Conservation (phyloP, 2,329 filamentous ascomycete genomes). For the Exophiala phaeomuriformis region DNA sequence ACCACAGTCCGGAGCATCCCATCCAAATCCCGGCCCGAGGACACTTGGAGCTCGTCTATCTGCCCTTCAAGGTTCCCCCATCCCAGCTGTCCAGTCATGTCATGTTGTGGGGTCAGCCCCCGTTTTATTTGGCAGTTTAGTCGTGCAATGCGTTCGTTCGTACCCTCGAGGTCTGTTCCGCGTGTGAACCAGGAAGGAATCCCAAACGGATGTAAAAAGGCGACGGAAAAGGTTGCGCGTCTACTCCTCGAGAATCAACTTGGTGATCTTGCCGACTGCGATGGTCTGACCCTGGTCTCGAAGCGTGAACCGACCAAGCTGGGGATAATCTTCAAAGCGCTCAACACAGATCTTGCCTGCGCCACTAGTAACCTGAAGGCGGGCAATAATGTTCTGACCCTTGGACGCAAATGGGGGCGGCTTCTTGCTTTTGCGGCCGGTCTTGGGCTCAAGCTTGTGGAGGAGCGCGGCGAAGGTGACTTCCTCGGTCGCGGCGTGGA, state of each 20-base stretch:
- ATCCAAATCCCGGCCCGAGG: too few species aligned
- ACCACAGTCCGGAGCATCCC: too few species aligned
- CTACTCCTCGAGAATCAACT: slow-evolving; percentile 56
- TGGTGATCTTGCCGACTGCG: slow-evolving; percentile 98
- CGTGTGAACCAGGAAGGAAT: too few species aligned
- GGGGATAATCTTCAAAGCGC: slow-evolving; percentile 89
- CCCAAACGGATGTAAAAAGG: not conserved
- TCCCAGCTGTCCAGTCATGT: too few species aligned
- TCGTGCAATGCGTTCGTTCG: too few species aligned
- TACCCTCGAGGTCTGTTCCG: too few species aligned
- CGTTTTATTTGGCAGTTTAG: too few species aligned
- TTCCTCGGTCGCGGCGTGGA: slow-evolving; percentile 95
- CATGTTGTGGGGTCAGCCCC: too few species aligned
- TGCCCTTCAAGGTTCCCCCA: too few species aligned
- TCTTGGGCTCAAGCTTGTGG: slow-evolving; percentile 94
- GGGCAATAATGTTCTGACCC: slow-evolving; percentile 79
- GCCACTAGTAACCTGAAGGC: slow-evolving; percentile 77
- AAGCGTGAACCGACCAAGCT: slow-evolving; percentile 84
- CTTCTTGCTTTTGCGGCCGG: slow-evolving; percentile 84
- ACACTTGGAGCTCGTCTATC: too few species aligned
- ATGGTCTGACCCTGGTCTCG: slow-evolving; percentile 98
- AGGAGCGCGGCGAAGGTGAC: slow-evolving; percentile 82
- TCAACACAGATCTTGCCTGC: slow-evolving; percentile 87
- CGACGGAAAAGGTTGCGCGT: not conserved
- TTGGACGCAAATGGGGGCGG: slow-evolving; percentile 81